A percentile compares a stretch with the other conserved stretches of the same genome.
phyloP scores from a whole-genome alignment of 2,329 filamentous ascomycete species.

The Claviceps sp. region DNA sequence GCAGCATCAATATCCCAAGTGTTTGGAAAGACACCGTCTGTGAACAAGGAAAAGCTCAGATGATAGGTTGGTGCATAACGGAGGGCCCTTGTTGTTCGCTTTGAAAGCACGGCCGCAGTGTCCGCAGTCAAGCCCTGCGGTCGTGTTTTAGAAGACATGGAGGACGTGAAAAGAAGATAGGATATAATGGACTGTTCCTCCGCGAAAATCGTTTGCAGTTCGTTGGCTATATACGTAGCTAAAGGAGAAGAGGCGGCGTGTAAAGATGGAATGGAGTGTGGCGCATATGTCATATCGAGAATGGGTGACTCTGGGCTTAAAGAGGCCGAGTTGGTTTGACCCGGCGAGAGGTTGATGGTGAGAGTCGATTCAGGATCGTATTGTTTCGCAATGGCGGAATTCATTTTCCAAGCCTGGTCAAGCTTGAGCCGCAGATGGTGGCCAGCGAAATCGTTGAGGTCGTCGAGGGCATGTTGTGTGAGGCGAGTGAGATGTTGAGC shows the following conservation, averaged over 20 bases:
- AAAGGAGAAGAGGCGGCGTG: slow-evolving; percentile 60
- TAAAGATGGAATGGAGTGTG: slow-evolving; percentile 51
- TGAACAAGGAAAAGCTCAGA: slow-evolving; percentile 90
- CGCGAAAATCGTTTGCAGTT: slow-evolving; percentile 64
- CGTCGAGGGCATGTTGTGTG: slow-evolving; percentile 79
- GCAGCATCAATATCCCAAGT: slow-evolving; percentile 85
- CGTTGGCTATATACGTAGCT: slow-evolving; percentile 63
- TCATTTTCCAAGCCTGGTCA: slow-evolving; percentile 12
- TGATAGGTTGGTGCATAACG: slow-evolving; percentile 93
- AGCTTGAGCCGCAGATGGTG: slow-evolving; percentile 55
- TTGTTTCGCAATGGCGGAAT: slow-evolving; percentile 16
- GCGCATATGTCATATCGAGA: slow-evolving; percentile 66
- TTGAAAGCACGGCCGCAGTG: slow-evolving; percentile 42
- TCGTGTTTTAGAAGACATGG: slow-evolving; percentile 34
- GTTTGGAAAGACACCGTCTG: slow-evolving; percentile 61
- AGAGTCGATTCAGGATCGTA: slow-evolving; percentile 43
- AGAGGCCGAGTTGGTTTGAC: slow-evolving; percentile 44
- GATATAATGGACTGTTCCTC: slow-evolving; percentile 84
- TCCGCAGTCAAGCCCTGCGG: slow-evolving; percentile 35
- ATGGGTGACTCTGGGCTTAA: slow-evolving; percentile 57
- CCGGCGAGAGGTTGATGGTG: slow-evolving; percentile 55
- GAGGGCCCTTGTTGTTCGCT: slow-evolving; percentile 70
- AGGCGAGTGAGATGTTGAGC: slow-evolving; percentile 60
- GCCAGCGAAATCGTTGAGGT: slow-evolving; percentile 71
- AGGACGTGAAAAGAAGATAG: slow-evolving; percentile 51